Conservation (phyloP, 2,329 filamentous ascomycete species). For the Lachnellula occidentalis region DNA sequence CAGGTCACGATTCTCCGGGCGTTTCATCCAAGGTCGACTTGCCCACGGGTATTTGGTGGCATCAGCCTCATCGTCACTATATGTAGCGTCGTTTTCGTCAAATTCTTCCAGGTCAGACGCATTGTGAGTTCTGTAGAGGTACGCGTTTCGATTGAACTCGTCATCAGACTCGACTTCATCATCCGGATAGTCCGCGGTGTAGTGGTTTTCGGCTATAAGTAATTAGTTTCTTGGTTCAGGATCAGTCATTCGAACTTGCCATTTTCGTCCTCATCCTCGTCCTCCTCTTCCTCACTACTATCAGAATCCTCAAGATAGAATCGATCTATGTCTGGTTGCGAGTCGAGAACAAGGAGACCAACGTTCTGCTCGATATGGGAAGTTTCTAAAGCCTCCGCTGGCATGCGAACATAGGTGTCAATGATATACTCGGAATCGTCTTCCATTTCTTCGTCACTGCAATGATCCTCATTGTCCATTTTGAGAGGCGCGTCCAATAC, state of each 20-base stretch:
- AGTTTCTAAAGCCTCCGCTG: constrained; percentile 44
- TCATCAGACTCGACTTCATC: constrained; percentile 72
- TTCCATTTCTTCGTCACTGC: constrained; percentile 38
- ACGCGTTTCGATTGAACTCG: constrained; percentile 52
- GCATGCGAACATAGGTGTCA: constrained; percentile 59
- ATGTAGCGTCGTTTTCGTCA: constrained; percentile 22
- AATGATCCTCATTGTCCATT: constrained; percentile 35
- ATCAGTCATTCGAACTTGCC: constrained; percentile 37
- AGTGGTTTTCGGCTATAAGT: constrained; percentile 66
- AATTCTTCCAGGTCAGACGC: constrained; percentile 30
- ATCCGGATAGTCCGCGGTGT: constrained; percentile 74
- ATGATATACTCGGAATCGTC: constrained; percentile 56
- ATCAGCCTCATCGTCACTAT: constrained; percentile 26
- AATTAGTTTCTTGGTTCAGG: constrained; percentile 11
- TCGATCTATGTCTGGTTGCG: constrained; percentile 40
- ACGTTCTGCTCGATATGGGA: constrained; percentile 46
- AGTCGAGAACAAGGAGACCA: constrained; percentile 30
- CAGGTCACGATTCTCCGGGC: neutral
- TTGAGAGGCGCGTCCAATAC: constrained; percentile 22
- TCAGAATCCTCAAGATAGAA: constrained; percentile 56
- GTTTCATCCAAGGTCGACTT: constrained; percentile 12
- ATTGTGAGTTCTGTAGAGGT: constrained; percentile 44
- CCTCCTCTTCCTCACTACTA: constrained; percentile 57
- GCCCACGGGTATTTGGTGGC: constrained; percentile 26
- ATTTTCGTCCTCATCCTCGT: constrained; percentile 62